These are phyloP conservation scores for Naganishia onofrii DNA, from an alignment of 768 basidiomycete genomes.

Conservation along the genomic window DNA sequence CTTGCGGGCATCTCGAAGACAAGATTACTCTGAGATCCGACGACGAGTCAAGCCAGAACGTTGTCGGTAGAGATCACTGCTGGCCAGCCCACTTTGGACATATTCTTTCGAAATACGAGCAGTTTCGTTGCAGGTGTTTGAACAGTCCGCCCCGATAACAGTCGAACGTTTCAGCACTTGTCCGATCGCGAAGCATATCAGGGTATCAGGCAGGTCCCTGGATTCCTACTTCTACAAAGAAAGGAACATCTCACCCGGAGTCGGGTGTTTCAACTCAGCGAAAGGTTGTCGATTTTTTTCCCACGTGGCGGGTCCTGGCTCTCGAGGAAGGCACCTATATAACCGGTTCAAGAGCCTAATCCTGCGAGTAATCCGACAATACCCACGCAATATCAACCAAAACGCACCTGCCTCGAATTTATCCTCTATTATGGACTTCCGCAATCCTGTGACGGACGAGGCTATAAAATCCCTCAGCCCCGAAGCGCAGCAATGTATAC, in stretches of 20 bases:
- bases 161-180: neutral
- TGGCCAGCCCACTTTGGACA: no score
- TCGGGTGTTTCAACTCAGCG: neutral
- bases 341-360: neutral
- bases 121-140: no score
- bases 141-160: neutral
- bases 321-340: neutral
- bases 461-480: conserved; percentile 34
- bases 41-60: no score
- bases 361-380: neutral
- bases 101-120: no score
- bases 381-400: neutral
- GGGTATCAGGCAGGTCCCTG: neutral
- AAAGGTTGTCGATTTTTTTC: neutral
- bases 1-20: neutral
- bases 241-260: conserved; percentile 3
- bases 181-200: neutral
- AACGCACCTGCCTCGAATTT: neutral
- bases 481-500: conserved; percentile 40
- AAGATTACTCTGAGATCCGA: neutral
- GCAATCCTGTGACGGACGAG: conserved; percentile 9
- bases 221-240: neutral
- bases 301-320: neutral
- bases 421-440: conserved; percentile 7
- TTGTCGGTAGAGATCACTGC: no score